These are phyloP conservation scores for Cordyceps cicadae DNA, from an alignment of 2,329 filamentous ascomycete genomes.

Conservation along the genomic window DNA sequence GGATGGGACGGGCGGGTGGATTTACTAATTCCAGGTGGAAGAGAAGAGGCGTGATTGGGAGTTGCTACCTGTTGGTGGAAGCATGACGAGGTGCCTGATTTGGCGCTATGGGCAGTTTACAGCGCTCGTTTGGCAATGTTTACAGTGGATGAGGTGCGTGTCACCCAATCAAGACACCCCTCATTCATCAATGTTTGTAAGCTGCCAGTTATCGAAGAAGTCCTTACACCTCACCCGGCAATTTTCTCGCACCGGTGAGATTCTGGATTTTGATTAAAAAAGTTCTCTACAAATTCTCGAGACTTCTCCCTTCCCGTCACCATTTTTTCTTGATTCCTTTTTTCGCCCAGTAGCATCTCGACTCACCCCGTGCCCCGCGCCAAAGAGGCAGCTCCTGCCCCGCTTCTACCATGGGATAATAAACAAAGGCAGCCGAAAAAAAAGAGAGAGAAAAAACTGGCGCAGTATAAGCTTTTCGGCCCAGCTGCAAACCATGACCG, in stretches of 20 bases:
- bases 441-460: too few relatives aligned
- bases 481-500: background rate
- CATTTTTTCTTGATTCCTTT: background rate
- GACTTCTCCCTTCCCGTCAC: background rate
- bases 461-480: background rate
- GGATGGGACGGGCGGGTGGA: background rate
- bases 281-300: too few relatives aligned
- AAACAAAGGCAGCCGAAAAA: background rate
- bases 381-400: slow-evolving; percentile 10
- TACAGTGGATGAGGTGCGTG: background rate
- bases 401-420: background rate
- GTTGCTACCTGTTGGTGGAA: too few relatives aligned
- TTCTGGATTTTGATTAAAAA: too few relatives aligned
- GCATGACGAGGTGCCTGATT: background rate
- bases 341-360: background rate
- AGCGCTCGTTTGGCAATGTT: background rate
- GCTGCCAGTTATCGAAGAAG: background rate
- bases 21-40: too few relatives aligned
- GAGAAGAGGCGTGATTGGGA: too few relatives aligned
- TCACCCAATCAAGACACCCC: background rate
- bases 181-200: background rate
- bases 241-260: too few relatives aligned
- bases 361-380: background rate
- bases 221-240: background rate
- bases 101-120: background rate